phyloP scores from a whole-genome alignment of 179 eudicot species.

The Gypsophila paniculata region DNA sequence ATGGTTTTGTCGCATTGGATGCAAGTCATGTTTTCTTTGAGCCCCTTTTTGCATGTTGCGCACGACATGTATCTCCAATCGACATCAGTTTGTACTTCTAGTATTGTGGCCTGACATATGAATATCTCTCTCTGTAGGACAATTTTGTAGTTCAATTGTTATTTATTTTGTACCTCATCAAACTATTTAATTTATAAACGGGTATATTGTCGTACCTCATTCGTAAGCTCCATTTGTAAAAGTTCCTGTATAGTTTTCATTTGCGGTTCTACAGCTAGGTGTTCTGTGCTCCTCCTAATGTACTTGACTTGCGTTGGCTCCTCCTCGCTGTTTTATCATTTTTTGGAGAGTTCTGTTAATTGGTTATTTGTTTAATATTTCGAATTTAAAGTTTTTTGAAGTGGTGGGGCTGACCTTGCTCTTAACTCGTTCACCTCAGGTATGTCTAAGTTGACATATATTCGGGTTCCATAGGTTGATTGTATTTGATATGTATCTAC shows the following conservation, averaged over 20 bases:
- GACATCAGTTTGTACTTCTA: background rate
- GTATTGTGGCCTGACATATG: background rate
- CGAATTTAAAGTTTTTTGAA: no score
- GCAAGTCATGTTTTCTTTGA: background rate
- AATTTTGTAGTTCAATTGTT: background rate
- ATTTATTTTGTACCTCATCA: no score
- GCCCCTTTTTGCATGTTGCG: background rate
- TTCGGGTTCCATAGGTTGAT: background rate
- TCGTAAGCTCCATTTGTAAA: background rate
- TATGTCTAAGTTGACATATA: background rate
- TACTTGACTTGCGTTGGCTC: background rate
- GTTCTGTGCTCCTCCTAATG: no score
- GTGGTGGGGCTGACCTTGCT: no score
- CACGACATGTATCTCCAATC: background rate
- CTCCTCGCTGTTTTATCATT: background rate
- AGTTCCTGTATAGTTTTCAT: background rate
- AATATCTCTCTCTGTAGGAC: background rate
- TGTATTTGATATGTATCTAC: background rate
- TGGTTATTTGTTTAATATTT: background rate
- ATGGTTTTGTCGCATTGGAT: background rate
- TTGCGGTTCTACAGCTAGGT: background rate
- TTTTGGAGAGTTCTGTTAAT: background rate
- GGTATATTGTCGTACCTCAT: background rate
- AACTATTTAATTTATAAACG: no score
- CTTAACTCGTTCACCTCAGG: background rate